phyloP scores from a whole-genome alignment of 352 stramenopile genomes.

The Phytophthora boehmeriae region DNA sequence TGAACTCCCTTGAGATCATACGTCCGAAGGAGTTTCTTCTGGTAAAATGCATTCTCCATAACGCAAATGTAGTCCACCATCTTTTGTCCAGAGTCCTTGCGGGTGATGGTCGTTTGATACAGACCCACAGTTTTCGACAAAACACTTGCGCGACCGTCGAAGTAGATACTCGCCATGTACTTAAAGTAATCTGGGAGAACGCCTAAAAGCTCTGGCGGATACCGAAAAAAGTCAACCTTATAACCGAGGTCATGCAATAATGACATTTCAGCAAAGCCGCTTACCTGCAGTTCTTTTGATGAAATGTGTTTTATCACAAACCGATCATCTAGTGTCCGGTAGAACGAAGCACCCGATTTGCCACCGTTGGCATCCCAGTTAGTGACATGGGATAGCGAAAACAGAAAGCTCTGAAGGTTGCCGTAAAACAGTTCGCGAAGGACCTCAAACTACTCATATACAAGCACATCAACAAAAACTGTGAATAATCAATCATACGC shows the following conservation, averaged over 20 bases:
- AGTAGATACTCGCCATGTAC: constrained; percentile 97
- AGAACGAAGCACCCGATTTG: constrained; percentile 97
- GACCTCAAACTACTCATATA: constrained; percentile 83
- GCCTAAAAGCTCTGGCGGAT: constrained; percentile 76
- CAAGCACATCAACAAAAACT: constrained; percentile 10
- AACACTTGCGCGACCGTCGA: constrained; percentile 93
- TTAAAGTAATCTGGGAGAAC: constrained; percentile 95
- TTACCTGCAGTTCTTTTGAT: constrained; percentile 97
- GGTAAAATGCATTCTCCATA: constrained; percentile 98
- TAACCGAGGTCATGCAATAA: background rate
- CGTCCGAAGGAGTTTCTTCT: constrained; percentile 91
- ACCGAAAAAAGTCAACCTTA: background rate
- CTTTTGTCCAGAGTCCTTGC: constrained; percentile 91
- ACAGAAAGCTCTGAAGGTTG: constrained; percentile 66
- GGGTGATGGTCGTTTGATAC: constrained; percentile 97
- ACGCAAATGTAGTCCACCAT: constrained; percentile 92
- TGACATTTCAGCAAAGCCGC: constrained; percentile 1
- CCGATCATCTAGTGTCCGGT: constrained; percentile 94
- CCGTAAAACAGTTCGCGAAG: constrained; percentile 92
- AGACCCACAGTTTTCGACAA: constrained; percentile 98
- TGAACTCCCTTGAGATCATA: constrained; percentile 99
- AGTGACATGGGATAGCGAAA: constrained; percentile 82
- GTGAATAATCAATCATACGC: background rate
- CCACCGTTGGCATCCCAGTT: constrained; percentile 95
- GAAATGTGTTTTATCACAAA: constrained; percentile 99